Conservation (phyloP, 2,329 filamentous ascomycete genomes). For the Penicillium sp. region DNA sequence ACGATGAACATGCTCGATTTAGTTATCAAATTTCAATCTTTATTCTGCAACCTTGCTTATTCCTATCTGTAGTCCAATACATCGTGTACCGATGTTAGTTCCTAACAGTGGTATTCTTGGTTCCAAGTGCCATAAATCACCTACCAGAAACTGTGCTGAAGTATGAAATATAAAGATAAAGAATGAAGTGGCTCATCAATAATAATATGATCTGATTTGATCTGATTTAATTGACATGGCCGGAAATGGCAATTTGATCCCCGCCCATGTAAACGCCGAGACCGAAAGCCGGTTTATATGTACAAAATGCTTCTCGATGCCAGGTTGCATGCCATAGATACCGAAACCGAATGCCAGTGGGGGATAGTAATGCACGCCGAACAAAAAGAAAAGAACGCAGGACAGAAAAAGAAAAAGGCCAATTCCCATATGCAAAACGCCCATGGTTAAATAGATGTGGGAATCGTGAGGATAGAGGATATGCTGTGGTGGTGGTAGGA, state of each 20-base stretch:
- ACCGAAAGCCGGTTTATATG: slow-evolving; percentile 7
- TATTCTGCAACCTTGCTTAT: not conserved
- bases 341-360: slow-evolving; percentile 6
- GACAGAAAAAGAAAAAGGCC: not conserved
- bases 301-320: slow-evolving; percentile 12
- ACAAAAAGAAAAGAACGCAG: not conserved
- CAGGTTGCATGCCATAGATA: slow-evolving; percentile 3
- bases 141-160: not conserved
- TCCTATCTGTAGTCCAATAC: not conserved
- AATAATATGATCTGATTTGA: not conserved
- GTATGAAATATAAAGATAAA: not conserved
- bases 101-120: too few relatives aligned
- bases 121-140: not conserved
- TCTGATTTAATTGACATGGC: not conserved
- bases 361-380: slow-evolving; percentile 6
- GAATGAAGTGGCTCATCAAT: not conserved
- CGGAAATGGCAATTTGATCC: not conserved
- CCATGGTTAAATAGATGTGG: not conserved
- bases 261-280: slow-evolving; percentile 4
- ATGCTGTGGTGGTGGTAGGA: not conserved
- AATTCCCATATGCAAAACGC: slow-evolving; percentile 9
- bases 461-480: not conserved
- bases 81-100: not conserved
- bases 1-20: not conserved
- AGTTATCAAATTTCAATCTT: not conserved